Evolutionary conservation across 1,139 yeast genomes (phyloP).

Genomic region (Scheffersomyces illinoinensis): DNA sequence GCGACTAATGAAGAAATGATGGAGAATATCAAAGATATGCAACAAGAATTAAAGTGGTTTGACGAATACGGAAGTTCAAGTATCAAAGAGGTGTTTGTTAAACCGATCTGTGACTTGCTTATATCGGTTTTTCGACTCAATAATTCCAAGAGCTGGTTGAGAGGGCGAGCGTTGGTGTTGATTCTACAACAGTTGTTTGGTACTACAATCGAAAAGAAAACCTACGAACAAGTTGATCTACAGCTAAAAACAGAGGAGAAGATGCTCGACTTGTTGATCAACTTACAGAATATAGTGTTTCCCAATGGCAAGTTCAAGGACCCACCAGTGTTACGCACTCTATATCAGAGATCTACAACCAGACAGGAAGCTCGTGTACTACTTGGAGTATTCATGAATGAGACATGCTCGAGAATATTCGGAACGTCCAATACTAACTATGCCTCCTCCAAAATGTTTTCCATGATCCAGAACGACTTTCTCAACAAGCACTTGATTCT

Average conservation of each 20-base stretch:
- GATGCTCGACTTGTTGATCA: conserved; percentile 45
- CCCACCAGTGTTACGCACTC: conserved; percentile 46
- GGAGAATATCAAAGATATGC: conserved; percentile 43
- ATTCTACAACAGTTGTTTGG: conserved; percentile 86
- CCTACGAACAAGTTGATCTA: conserved; percentile 40
- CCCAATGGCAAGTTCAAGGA: conserved; percentile 61
- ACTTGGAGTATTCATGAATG: conserved; percentile 58
- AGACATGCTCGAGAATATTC: conserved; percentile 71
- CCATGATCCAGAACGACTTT: conserved; percentile 71
- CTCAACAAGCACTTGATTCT: conserved; percentile 66
- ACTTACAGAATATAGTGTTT: conserved; percentile 55
- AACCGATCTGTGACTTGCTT: conserved; percentile 79
- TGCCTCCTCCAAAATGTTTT: conserved; percentile 63
- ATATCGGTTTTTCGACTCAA: conserved; percentile 70
- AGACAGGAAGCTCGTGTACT: conserved; percentile 61
- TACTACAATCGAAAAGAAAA: conserved; percentile 79
- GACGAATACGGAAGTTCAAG: conserved; percentile 32
- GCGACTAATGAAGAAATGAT: conserved; percentile 21
- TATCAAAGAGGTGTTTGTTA: conserved; percentile 55
- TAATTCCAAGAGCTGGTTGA: conserved; percentile 69
- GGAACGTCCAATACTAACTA: conserved; percentile 65
- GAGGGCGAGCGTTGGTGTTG: conserved; percentile 82
- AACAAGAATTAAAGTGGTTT: conserved; percentile 39
- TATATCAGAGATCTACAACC: conserved; percentile 52
- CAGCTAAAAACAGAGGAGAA: conserved; percentile 46